Percentiles rank a stretch among this genome's conserved stretches.
Conservation (phyloP, 192 early-diverging fungal genomes). For the Glomus cerebriforme region DNA sequence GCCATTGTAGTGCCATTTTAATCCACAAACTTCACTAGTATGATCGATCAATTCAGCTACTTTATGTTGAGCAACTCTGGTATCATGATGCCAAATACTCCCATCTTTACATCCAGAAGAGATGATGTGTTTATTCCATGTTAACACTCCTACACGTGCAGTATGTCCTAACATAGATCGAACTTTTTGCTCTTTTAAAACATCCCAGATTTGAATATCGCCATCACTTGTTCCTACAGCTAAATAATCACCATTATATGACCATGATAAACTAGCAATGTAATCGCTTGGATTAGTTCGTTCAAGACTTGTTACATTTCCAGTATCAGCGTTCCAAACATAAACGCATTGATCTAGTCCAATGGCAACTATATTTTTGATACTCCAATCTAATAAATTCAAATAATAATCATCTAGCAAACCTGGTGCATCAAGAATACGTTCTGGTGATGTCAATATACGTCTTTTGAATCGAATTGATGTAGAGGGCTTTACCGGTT, state of each 20-base stretch:
- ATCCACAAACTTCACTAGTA: conserved; percentile 80
- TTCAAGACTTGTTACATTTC: conserved; percentile 52
- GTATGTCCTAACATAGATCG: conserved; percentile 83
- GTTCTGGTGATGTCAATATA: conserved; percentile 80
- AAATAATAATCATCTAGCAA: conserved; percentile 94
- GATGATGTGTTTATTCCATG: conserved; percentile 83
- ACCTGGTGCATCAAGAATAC: conserved; percentile 86
- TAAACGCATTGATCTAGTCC: conserved; percentile 86
- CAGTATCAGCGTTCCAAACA: conserved; percentile 83
- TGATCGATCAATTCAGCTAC: conserved; percentile 71
- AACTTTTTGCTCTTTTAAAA: conserved; percentile 70
- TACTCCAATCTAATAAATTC: conserved; percentile 92
- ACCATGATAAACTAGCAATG: conserved; percentile 81
- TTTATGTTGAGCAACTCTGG: conserved; percentile 84
- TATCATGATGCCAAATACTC: conserved; percentile 93
- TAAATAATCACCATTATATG: conserved; percentile 61
- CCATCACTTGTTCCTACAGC: conserved; percentile 78
- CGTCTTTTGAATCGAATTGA: conserved; percentile 54
- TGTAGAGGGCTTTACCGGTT: conserved; percentile 38
- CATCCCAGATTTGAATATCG: conserved; percentile 90
- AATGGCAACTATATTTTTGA: conserved; percentile 79
- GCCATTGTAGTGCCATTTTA: conserved; percentile 84
- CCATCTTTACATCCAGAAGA: conserved; percentile 88
- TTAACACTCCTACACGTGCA: conserved; percentile 79
- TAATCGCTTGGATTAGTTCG: conserved; percentile 44